Conservation (phyloP, 768 basidiomycete species). For the Hebeloma cylindrosporum region DNA sequence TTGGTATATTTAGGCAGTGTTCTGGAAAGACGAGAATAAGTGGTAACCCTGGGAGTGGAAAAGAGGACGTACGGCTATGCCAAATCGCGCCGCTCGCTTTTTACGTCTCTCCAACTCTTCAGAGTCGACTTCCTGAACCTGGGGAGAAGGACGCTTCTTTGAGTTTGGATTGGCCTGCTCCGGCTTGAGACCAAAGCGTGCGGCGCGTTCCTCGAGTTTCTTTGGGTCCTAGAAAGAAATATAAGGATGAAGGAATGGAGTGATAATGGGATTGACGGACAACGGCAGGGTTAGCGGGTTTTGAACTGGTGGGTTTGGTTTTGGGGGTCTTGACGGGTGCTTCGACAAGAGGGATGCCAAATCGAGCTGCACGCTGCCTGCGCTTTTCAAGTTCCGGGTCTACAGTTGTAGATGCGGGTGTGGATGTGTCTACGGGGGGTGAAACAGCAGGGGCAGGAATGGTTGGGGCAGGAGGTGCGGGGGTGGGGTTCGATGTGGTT, state of each 20-base stretch:
- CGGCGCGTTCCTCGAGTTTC: constrained; percentile 52
- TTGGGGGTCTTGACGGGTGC: constrained; percentile 27
- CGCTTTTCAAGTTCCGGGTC: constrained; percentile 59
- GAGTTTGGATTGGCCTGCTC: constrained; percentile 9
- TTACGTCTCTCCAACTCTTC: constrained; percentile 58
- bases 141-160: constrained; percentile 35
- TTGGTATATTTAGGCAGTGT: constrained; percentile 15
- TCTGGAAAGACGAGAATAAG: constrained; percentile 11
- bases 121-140: constrained; percentile 43
- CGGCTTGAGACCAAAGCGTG: constrained; percentile 49
- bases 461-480: constrained; percentile 8
- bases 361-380: constrained; percentile 64
- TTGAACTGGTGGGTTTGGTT: constrained; percentile 5
- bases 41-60: not conserved
- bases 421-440: not conserved
- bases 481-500: not conserved
- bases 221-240: constrained; percentile 40
- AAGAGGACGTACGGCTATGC: constrained; percentile 26
- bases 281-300: constrained; percentile 14
- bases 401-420: constrained; percentile 13
- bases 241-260: not conserved
- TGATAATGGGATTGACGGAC: constrained; percentile 24
- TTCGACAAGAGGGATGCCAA: constrained; percentile 63
- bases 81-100: constrained; percentile 69
- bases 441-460: not conserved